phyloP scores from a whole-genome alignment of 208 protist genomes.

The Kentomonas sorsogonicus region DNA sequence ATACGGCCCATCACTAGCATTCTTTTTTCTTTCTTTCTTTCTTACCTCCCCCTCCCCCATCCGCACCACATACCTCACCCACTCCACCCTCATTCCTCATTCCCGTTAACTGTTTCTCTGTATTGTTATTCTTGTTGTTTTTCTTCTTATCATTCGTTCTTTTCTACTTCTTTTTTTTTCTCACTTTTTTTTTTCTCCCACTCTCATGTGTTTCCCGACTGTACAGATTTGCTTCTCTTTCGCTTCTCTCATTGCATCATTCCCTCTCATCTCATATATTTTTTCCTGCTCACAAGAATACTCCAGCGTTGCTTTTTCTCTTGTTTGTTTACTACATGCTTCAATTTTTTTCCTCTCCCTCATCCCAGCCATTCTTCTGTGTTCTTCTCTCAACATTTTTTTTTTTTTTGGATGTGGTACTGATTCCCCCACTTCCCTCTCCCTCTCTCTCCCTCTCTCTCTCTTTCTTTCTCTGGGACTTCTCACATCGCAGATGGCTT shows the following conservation, averaged over 20 bases:
- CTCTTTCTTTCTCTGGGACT: not conserved
- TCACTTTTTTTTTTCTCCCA: constrained; percentile 1
- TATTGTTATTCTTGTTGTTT: constrained; percentile 2
- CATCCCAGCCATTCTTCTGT: constrained; percentile 1
- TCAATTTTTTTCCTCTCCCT: not conserved
- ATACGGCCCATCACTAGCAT: not conserved
- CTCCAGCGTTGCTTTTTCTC: too few relatives aligned
- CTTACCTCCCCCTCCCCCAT: not conserved
- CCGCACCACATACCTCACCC: not conserved
- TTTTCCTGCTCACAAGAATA: too few relatives aligned
- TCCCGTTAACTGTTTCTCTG: not conserved
- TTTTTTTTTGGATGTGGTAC: constrained; percentile 6
- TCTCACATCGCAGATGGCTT: not conserved
- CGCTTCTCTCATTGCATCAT: not conserved
- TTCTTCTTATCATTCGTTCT: not conserved
- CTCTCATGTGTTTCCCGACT: not conserved
- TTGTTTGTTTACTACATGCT: not conserved
- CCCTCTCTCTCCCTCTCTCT: constrained; percentile 1
- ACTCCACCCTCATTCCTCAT: not conserved
- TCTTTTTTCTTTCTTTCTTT: constrained; percentile 2
- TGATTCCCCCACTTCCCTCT: not conserved
- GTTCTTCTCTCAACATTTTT: constrained; percentile 6
- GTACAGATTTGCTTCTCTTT: not conserved
- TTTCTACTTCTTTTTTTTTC: constrained; percentile 8
- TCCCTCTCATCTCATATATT: not conserved